Evolutionary conservation across 495 filamentous ascomycete genomes (phyloP).

Genomic region (Aspergillus bridgeri): DNA sequence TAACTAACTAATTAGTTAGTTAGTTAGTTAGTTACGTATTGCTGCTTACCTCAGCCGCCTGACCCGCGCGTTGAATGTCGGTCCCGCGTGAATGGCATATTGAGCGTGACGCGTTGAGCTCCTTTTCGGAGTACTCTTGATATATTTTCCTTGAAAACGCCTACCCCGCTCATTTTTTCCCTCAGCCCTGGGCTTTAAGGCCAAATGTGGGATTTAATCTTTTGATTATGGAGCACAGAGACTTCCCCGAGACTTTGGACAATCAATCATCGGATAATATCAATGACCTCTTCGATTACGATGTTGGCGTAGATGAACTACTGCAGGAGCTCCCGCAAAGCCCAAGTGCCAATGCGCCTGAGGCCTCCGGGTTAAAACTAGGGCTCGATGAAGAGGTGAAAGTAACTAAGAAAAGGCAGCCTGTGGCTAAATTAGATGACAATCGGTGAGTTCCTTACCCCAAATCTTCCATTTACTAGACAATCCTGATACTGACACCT

Average conservation of each 20-base stretch:
- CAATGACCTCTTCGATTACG: constrained; percentile 71
- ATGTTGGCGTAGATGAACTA: constrained; percentile 53
- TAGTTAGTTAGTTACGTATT: not conserved
- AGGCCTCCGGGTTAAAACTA: constrained; percentile 38
- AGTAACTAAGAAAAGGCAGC: constrained; percentile 68
- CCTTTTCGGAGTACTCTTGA: too few species aligned
- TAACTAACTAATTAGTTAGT: not conserved
- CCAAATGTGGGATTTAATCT: not conserved
- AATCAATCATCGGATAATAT: constrained; percentile 30
- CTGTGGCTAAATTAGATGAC: constrained; percentile 84
- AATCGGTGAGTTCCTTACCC: constrained; percentile 53
- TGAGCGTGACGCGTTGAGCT: too few species aligned
- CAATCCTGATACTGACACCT: not conserved
- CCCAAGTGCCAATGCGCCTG: constrained; percentile 25
- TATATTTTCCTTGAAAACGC: too few species aligned
- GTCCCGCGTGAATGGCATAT: too few species aligned
- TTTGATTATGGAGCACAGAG: not conserved
- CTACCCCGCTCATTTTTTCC: too few species aligned
- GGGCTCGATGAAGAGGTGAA: constrained; percentile 87
- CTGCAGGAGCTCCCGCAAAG: constrained; percentile 40
- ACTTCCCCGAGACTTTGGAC: not conserved
- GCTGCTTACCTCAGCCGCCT: not conserved
- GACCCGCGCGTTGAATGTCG: too few species aligned
- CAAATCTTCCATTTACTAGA: too few species aligned
- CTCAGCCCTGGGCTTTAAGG: too few species aligned